Evolutionary conservation across 768 basidiomycete species (phyloP).

Genomic region (Suillus americanus): DNA sequence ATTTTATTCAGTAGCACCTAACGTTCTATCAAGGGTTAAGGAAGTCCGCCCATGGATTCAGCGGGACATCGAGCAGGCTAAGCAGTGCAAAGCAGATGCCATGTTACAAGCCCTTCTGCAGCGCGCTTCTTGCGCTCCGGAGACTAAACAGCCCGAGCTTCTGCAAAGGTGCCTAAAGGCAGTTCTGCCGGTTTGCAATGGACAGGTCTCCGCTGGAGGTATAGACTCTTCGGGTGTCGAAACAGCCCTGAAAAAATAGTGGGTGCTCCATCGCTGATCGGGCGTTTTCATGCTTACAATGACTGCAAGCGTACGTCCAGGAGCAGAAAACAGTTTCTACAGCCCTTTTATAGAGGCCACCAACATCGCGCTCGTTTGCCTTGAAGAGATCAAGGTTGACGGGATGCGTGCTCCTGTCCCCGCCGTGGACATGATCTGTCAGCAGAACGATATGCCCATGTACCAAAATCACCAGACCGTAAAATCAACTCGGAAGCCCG

Average conservation of each 20-base stretch:
- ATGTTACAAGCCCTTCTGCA: too few relatives aligned
- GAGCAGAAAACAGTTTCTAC: background rate
- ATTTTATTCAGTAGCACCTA: background rate
- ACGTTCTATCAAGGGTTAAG: background rate
- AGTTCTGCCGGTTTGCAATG: too few relatives aligned
- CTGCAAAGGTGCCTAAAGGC: background rate
- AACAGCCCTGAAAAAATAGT: too few relatives aligned
- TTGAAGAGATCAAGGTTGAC: background rate
- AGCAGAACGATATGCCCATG: background rate
- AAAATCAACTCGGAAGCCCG: slow-evolving; percentile 3
- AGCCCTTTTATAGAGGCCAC: background rate
- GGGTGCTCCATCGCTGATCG: too few relatives aligned
- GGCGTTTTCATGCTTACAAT: background rate
- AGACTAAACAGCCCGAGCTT: background rate
- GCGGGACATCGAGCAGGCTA: too few relatives aligned
- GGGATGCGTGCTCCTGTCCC: background rate
- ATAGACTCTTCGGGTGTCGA: too few relatives aligned
- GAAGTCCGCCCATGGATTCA: too few relatives aligned
- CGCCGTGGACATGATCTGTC: background rate
- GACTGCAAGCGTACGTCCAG: background rate
- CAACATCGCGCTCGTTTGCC: slow-evolving; percentile 1
- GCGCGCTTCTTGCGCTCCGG: too few relatives aligned
- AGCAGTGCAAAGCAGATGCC: too few relatives aligned
- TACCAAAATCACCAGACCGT: background rate
- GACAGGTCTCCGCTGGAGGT: too few relatives aligned